These are phyloP conservation scores for Daldinia bambusicola DNA, from an alignment of 495 filamentous ascomycete genomes.

Conservation along the genomic window DNA sequence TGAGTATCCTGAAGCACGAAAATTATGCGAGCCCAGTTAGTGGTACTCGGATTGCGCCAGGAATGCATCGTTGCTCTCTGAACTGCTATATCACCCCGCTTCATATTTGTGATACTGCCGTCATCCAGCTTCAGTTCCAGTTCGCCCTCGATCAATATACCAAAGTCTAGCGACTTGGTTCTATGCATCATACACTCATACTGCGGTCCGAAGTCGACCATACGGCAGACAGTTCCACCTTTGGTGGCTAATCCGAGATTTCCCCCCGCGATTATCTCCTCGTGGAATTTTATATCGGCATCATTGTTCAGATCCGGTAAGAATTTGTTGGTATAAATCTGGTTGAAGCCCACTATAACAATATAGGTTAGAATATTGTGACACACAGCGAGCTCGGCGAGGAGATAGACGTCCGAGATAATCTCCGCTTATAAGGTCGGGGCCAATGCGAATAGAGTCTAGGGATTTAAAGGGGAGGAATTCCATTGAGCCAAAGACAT, in stretches of 20 bases:
- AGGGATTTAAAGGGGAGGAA: neutral
- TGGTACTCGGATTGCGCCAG: slow-evolving; percentile 68
- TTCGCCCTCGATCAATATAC: slow-evolving; percentile 78
- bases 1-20: slow-evolving; percentile 51
- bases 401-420: neutral
- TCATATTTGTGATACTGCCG: slow-evolving; percentile 65
- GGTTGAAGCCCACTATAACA: slow-evolving; percentile 40
- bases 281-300: slow-evolving; percentile 60
- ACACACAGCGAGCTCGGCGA: neutral
- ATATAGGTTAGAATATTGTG: slow-evolving; percentile 2
- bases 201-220: slow-evolving; percentile 69
- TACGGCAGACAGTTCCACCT: slow-evolving; percentile 66
- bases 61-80: slow-evolving; percentile 76
- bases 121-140: slow-evolving; percentile 71
- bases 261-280: slow-evolving; percentile 45
- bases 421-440: neutral
- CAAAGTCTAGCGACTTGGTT: slow-evolving; percentile 78
- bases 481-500: slow-evolving; percentile 4
- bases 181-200: slow-evolving; percentile 71
- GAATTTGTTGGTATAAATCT: slow-evolving; percentile 65
- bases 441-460: neutral
- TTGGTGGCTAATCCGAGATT: slow-evolving; percentile 58
- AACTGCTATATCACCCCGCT: slow-evolving; percentile 69
- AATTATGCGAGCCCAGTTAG: slow-evolving; percentile 51
- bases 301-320: slow-evolving; percentile 63